Evolutionary conservation across 2,329 filamentous ascomycete species (phyloP).

Genomic region (Aspergillus japonicus): DNA sequence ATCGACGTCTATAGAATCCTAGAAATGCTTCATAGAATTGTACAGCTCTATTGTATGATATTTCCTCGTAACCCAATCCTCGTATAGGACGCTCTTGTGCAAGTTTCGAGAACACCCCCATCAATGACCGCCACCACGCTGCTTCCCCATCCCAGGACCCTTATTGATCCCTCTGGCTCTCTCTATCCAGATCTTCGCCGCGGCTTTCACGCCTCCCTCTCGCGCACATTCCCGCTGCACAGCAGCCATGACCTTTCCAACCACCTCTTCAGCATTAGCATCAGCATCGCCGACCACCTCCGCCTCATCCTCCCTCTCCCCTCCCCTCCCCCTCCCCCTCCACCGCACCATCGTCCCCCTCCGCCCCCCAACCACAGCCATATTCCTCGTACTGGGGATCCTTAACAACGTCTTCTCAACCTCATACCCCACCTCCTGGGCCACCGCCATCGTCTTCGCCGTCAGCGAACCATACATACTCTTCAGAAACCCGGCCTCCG

Average conservation of each 20-base stretch:
- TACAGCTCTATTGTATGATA: background rate
- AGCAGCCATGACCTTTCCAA: conserved; percentile 61
- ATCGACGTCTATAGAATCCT: background rate
- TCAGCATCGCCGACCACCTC: background rate
- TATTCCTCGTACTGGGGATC: conserved; percentile 90
- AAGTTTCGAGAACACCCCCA: background rate
- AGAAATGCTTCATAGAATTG: background rate
- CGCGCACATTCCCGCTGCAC: conserved; percentile 54
- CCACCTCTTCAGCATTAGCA: conserved; percentile 45
- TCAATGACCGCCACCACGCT: conserved; percentile 10
- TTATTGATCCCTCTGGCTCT: conserved; percentile 50
- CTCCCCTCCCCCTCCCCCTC: conserved; percentile 29
- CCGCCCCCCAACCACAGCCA: conserved; percentile 70
- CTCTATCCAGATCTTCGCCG: conserved; percentile 53
- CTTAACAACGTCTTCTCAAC: conserved; percentile 82
- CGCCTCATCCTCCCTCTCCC: conserved; percentile 19
- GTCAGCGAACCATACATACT: conserved; percentile 84
- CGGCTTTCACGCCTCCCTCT: conserved; percentile 44
- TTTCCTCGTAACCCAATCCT: no score
- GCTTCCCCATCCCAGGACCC: conserved; percentile 44
- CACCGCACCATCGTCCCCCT: conserved; percentile 19
- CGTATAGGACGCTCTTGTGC: no score
- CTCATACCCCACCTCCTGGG: conserved; percentile 68
- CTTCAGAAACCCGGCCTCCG: conserved; percentile 40
- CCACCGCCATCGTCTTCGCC: conserved; percentile 70